Evolutionary conservation across 2,329 filamentous ascomycete species (phyloP).

Genomic region (Tolypocladium capitatum): DNA sequence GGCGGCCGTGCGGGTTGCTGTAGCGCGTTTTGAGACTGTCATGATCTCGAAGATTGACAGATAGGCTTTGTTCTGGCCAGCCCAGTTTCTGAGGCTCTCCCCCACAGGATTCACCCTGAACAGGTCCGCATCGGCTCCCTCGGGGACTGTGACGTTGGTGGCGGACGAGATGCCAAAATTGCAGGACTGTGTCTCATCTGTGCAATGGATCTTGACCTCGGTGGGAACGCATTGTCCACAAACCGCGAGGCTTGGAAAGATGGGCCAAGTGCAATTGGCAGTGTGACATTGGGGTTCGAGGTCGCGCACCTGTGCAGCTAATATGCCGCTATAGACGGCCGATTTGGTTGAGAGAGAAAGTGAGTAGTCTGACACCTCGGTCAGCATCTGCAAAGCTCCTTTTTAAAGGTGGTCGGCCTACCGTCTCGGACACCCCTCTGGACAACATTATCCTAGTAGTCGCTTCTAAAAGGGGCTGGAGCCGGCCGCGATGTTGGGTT

Average conservation of each 20-base stretch:
- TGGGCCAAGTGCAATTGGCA: slow-evolving; percentile 22
- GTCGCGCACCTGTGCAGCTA: slow-evolving; percentile 14
- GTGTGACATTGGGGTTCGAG: slow-evolving; percentile 16
- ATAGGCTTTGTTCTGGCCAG: slow-evolving; percentile 12
- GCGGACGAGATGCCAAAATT: slow-evolving; percentile 15
- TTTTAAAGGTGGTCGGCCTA: not conserved
- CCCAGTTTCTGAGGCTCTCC: slow-evolving; percentile 2
- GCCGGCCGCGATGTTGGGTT: slow-evolving; percentile 8
- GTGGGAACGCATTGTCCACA: slow-evolving; percentile 18
- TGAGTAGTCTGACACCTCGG: slow-evolving; percentile 5
- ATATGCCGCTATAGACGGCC: slow-evolving; percentile 23
- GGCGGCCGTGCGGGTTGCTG: slow-evolving; percentile 8
- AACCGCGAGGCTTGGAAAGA: slow-evolving; percentile 21
- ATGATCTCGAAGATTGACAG: slow-evolving; percentile 23
- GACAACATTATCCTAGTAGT: slow-evolving; percentile 21
- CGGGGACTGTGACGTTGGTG: slow-evolving; percentile 13
- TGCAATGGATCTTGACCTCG: slow-evolving; percentile 7
- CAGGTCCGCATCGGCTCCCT: slow-evolving; percentile 9
- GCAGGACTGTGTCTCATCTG: slow-evolving; percentile 12
- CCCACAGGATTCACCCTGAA: slow-evolving; percentile 17
- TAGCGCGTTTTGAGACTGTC: slow-evolving; percentile 11
- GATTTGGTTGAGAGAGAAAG: slow-evolving; percentile 22
- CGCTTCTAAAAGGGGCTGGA: slow-evolving; percentile 17
- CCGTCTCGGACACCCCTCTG: slow-evolving; percentile 7
- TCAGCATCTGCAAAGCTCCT: not conserved